Percentiles rank a stretch among this genome's conserved stretches.
These are phyloP conservation scores for Macrophomina tecta DNA, from an alignment of 2,329 filamentous ascomycete genomes.

Conservation along the genomic window DNA sequence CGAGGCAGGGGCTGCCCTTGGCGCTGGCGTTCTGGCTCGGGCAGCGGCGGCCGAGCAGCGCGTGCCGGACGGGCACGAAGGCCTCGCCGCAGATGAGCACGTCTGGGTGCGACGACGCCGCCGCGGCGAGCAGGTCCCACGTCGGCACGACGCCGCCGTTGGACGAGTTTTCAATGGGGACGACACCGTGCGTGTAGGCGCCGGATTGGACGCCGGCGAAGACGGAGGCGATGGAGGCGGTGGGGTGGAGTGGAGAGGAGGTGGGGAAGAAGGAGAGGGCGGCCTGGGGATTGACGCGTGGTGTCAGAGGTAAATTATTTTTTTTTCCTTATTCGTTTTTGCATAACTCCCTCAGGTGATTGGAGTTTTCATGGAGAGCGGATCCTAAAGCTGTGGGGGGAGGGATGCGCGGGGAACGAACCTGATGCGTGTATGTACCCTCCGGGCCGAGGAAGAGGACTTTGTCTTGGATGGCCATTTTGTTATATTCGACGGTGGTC, in stretches of 20 bases:
- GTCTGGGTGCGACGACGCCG: conserved; percentile 66
- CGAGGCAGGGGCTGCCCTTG: conserved; percentile 44
- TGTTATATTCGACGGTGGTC: background rate
- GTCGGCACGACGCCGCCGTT: conserved; percentile 92
- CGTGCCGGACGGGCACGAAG: conserved; percentile 89
- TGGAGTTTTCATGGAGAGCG: too few relatives aligned
- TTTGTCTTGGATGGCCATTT: conserved; percentile 29
- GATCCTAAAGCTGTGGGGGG: too few relatives aligned
- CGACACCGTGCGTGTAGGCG: conserved; percentile 72
- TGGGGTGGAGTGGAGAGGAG: conserved; percentile 47
- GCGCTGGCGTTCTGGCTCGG: background rate
- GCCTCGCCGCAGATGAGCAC: conserved; percentile 81
- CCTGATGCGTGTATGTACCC: conserved; percentile 74
- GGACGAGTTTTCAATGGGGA: conserved; percentile 95
- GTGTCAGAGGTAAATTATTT: background rate
- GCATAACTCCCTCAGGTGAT: conserved; percentile 39
- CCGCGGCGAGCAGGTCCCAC: conserved; percentile 84
- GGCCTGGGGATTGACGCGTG: background rate
- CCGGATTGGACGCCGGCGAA: conserved; percentile 79
- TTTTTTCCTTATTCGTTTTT: conserved; percentile 33
- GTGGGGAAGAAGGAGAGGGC: background rate
- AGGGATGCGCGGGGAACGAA: conserved; percentile 40
- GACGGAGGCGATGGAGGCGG: conserved; percentile 66
- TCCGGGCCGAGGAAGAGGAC: conserved; percentile 67
- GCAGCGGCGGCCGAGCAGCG: conserved; percentile 66